Evolutionary conservation across 805 yeast genomes (phyloP), one percentile per base, ranked within the genome.

Genomic region (Pichia scutulata): DNA sequence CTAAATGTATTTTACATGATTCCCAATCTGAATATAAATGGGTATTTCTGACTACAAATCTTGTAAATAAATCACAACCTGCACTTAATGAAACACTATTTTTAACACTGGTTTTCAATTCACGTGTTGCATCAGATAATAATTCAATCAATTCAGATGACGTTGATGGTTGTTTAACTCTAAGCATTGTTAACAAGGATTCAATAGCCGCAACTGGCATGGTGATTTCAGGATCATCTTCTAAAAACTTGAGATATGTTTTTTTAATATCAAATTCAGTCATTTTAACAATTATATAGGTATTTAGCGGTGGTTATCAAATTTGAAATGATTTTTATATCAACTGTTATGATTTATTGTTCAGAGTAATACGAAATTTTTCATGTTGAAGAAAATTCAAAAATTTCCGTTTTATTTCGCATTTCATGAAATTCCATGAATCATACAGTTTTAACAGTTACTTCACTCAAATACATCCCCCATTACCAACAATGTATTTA

Each of bases 191-290:
- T 25, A 93, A 96, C 43, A 93, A 73, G 13, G 96, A 81, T 71
- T 93, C 98, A 61, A 93, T 93, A 36, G 99, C 99, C 41, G 99
- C 99, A 33, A 93, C 88, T 1, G 99, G 99, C 97, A 90, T 93
- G 7, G 99, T 90, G 82, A 93, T 87, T 51, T 93, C 98, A n/a
- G 87, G 76, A 69, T 93, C 97, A 46, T 89, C 96, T 57, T 78
- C 80, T 55, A 93, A 73, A 65, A 88, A 89, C 63, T 78, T 77
- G 51, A 88, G 74, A 64, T 93, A 93, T 0, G 92, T 80, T 58
- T 80, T 74, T 43, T 84, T 89, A 58, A 93, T 89, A 66, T 90
- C 95, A 64, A 93, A 89, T 30, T 71, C 74, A 18, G 57, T 40
- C 57, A 52, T 54, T 33, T 19, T 26, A 22, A 10, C 3, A 6